Percentiles rank a stretch among this genome's conserved stretches.
Evolutionary conservation across 441 rosid species (phyloP).

Genomic region (Pelargonium myrrhifolium): DNA sequence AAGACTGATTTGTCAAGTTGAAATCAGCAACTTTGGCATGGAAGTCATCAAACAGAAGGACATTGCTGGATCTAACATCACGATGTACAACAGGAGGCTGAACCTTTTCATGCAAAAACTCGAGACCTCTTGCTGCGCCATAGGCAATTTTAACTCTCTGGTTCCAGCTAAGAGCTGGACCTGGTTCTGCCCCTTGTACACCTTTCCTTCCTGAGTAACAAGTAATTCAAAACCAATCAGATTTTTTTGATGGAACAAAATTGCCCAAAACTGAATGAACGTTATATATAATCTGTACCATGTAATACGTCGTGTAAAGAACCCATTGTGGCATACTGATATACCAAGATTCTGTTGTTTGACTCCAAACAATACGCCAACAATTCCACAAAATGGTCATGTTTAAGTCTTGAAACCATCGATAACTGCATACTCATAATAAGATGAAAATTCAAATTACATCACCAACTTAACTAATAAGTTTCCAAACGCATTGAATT

Average conservation of each 20-base stretch:
- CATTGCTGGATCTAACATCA: constrained; percentile 92
- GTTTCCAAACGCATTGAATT: neutral
- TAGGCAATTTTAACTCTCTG: constrained; percentile 83
- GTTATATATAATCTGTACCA: constrained; percentile 32
- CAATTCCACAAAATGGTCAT: constrained; percentile 76
- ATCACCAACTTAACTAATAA: neutral
- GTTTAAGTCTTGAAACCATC: constrained; percentile 68
- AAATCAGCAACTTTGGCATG: constrained; percentile 93
- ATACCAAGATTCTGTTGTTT: constrained; percentile 68
- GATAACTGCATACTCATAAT: constrained; percentile 43
- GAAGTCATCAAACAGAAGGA: constrained; percentile 82
- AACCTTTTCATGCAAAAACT: constrained; percentile 82
- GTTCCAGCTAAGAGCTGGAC: constrained; percentile 95
- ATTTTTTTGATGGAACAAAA: neutral
- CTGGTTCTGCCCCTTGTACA: constrained; percentile 97
- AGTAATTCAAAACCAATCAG: constrained; percentile 11
- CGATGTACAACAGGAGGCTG: constrained; percentile 82
- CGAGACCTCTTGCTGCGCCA: constrained; percentile 92
- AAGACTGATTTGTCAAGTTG: constrained; percentile 88
- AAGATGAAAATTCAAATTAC: neutral
- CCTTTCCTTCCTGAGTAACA: constrained; percentile 71
- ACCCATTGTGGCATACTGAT: constrained; percentile 97
- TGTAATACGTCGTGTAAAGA: constrained; percentile 90
- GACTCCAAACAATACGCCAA: constrained; percentile 86
- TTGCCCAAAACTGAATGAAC: neutral